Evolutionary conservation across 345 rosid genomes (phyloP), one percentile per base, ranked within the genome.

Genomic region (Eucalyptus dawsonii): DNA sequence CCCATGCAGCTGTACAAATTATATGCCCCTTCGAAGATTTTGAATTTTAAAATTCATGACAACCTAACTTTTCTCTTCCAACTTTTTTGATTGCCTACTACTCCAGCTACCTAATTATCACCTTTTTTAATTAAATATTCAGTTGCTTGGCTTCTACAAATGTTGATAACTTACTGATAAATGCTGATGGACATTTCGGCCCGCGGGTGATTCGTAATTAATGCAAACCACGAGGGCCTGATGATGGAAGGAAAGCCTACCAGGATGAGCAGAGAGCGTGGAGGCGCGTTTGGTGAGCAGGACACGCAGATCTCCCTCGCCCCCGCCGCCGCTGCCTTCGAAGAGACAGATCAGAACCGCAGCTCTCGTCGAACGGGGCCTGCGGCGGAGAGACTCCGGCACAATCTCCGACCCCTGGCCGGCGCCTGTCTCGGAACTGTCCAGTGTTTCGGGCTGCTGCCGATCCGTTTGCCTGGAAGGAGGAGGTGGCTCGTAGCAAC

Each of bases 271-370:
- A 65, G 95, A 91, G 62, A 95, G 93, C 24, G 65, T 90, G 27
- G 94, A 91, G 31, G 96, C 92, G 40, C 96, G 92, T 89, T 93
- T 92, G 90, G 96, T 95, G 90, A 95, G 93, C 58, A 95, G 92
- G 44, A 95, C 94, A 5, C 95, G 96, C 53, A 94, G 86, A 45
- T 93, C 94, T 15, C 86, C 89, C 50, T 56, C 87, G 67, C 88
- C 91, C 51, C 81, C 89, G 67, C 88, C 90, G 51, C 83, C 88
- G 86, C 90, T 88, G 80, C 93, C 95, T 92, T 92, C 88, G 87
- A 93, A 94, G 86, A 94, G 89, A 87, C 96, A 95, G 87, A 95
- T 88, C 49, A 94, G 91, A 58, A 95, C 96, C 24, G 96, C 95
- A 11, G 97, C 93, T 89, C 93, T 92, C 54, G 37, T 87, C 50